These are phyloP conservation scores for Stenogyne calaminthoides DNA, from an alignment of 305 asterid genomes.

Conservation along the genomic window DNA sequence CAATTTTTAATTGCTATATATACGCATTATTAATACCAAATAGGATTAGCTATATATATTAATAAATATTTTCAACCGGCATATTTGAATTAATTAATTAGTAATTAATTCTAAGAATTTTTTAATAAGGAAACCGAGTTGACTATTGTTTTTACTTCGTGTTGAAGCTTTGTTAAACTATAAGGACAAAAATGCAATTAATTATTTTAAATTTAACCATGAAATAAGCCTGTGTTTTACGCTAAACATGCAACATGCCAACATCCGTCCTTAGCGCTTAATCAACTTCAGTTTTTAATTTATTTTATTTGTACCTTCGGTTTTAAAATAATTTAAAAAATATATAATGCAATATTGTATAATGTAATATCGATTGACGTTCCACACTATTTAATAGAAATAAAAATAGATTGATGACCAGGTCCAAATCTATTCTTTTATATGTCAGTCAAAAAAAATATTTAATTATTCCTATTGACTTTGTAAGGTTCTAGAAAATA, in stretches of 20 bases:
- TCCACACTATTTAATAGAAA: background rate
- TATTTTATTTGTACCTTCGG: background rate
- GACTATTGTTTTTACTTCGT: constrained; percentile 36
- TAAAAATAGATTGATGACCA: background rate
- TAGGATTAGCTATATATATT: no score
- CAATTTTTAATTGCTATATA: background rate
- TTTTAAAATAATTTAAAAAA: no score
- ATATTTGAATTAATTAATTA: no score
- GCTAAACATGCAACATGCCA: constrained; percentile 5
- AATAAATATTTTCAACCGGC: no score
- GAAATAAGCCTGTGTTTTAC: constrained; percentile 11
- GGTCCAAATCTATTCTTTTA: background rate
- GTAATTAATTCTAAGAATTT: background rate
- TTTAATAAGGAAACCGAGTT: constrained; percentile 9
- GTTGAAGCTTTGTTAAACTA: constrained; percentile 24
- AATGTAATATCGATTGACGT: no score
- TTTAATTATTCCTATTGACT: background rate
- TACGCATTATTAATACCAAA: background rate
- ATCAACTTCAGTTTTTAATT: constrained; percentile 7
- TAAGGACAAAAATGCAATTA: constrained; percentile 22
- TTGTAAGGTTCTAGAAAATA: background rate
- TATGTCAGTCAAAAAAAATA: background rate
- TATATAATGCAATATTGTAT: no score
- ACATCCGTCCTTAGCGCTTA: background rate
- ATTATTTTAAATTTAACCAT: background rate